These are phyloP conservation scores for Auricularia auricula-judae DNA, from an alignment of 768 basidiomycete genomes.

Conservation along the genomic window DNA sequence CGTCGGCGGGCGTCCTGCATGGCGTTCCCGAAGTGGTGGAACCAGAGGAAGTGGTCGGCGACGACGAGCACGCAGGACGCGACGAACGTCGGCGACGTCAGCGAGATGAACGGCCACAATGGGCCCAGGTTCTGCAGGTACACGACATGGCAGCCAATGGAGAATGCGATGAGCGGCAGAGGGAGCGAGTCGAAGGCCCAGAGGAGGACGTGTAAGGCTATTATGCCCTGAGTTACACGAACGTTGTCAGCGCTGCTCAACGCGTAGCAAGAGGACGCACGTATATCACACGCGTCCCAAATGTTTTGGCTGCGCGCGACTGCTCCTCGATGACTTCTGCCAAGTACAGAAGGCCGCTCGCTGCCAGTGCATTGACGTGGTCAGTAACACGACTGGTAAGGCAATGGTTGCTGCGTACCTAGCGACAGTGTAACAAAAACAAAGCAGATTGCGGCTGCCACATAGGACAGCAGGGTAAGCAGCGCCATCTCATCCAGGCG, in stretches of 20 bases:
- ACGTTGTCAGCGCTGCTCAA: background rate
- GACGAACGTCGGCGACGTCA: slow-evolving; percentile 76
- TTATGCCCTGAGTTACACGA: slow-evolving; percentile 48
- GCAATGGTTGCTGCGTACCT: slow-evolving; percentile 36
- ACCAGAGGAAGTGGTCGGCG: slow-evolving; percentile 90
- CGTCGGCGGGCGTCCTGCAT: slow-evolving; percentile 51
- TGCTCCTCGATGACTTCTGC: slow-evolving; percentile 96
- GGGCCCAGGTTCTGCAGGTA: slow-evolving; percentile 89
- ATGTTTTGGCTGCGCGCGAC: slow-evolving; percentile 62
- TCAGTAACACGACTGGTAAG: background rate
- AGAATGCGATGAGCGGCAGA: slow-evolving; percentile 60
- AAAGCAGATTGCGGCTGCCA: slow-evolving; percentile 65
- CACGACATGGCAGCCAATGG: slow-evolving; percentile 71
- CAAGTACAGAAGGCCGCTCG: slow-evolving; percentile 86
- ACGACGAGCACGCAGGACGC: slow-evolving; percentile 79
- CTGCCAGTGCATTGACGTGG: slow-evolving; percentile 29
- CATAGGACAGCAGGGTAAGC: slow-evolving; percentile 36
- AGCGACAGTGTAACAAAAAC: slow-evolving; percentile 86
- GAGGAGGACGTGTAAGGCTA: slow-evolving; percentile 64
- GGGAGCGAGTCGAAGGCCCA: slow-evolving; percentile 74
- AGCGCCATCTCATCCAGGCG: slow-evolving; percentile 11
- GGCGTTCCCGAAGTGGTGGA: slow-evolving; percentile 79
- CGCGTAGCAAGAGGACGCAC: slow-evolving; percentile 34
- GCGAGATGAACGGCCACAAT: slow-evolving; percentile 87
- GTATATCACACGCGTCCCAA: slow-evolving; percentile 82